Conservation (phyloP, 257 asterid species). For the Petunia axillaris region DNA sequence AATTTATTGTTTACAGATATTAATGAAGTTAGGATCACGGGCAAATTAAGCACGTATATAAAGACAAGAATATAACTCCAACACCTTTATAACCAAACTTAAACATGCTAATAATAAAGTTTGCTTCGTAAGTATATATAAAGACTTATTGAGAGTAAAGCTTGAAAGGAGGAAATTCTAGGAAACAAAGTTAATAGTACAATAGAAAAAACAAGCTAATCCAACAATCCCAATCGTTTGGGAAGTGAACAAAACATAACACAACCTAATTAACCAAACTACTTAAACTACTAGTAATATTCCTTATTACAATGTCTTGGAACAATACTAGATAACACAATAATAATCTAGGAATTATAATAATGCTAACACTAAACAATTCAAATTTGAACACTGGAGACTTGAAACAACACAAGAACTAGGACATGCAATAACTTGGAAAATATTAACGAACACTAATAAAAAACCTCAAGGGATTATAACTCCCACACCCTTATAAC, state of each 20-base stretch:
- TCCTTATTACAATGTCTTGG: not conserved
- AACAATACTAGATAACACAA: constrained; percentile 5
- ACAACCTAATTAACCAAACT: not conserved
- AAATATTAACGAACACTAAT: not conserved
- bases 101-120: constrained; percentile 18
- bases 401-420: not conserved
- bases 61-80: too few species aligned
- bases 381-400: constrained; percentile 4
- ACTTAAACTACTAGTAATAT: not conserved
- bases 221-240: not conserved
- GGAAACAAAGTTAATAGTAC: not conserved
- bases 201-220: constrained; percentile 16
- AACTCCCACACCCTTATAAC: constrained; percentile 39
- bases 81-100: too few species aligned
- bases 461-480: constrained; percentile 18
- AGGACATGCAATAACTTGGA: not conserved
- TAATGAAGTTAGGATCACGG: too few species aligned
- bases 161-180: not conserved
- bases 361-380: not conserved
- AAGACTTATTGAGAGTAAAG: not conserved
- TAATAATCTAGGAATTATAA: not conserved
- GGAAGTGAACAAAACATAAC: constrained; percentile 12
- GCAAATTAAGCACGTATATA: too few species aligned
- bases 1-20: too few species aligned
- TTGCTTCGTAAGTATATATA: not conserved